Base-by-base conservation (phyloP, 2,329 filamentous ascomycete genomes). In the Neopestalotiopsis clavispora region DNA sequence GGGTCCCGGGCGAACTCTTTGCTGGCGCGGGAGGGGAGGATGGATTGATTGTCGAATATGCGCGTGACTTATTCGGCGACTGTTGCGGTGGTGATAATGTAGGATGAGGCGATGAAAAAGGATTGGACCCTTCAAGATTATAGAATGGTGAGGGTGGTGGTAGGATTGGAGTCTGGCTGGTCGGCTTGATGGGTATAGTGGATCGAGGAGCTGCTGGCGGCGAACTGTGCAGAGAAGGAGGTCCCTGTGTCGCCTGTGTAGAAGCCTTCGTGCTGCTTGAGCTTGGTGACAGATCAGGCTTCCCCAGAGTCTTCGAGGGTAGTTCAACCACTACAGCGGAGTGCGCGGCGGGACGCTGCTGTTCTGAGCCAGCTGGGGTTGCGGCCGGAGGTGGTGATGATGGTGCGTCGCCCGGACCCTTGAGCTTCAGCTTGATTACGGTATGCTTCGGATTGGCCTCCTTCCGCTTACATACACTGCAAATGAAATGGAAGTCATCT, bases 401-500 rank as follows among this genome's bases (percentile, higher is more conserved):
- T 49, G 77, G 73, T 61, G 69, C 68, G 52, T 74, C 74, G 38
- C 32, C 65, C 10, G 74, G 72, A 17, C 75, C 74, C 57, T 79
- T 83, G 34, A 87, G 76, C 75, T 88, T 90, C 69, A 90, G 77
- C 74, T 87, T 88, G 75, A 90, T 87, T 10, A 82, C 78, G 20
- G 83, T 82, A 52, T 81, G 78, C n/a, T 79, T 89, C 61, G 90
- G 84, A 75, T 91, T 92, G 52, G 89, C 88, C 72, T 75, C 81
- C 72, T 89, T 91, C 85, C 87, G 89, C 74, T 89, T 90, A 83
- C 96, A 99, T 62, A 91, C 90, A 42, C 84, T 84, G 82, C 95
- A 98, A 72, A 97, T 80, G 76, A 97, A 97, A 70, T 93, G 90
- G 75, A 98, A 98, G 72, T 97, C 93, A 1, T 94, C 90, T 61